phyloP scores from a whole-genome alignment of 768 basidiomycete species.

The Dacryopinax spathularia region DNA sequence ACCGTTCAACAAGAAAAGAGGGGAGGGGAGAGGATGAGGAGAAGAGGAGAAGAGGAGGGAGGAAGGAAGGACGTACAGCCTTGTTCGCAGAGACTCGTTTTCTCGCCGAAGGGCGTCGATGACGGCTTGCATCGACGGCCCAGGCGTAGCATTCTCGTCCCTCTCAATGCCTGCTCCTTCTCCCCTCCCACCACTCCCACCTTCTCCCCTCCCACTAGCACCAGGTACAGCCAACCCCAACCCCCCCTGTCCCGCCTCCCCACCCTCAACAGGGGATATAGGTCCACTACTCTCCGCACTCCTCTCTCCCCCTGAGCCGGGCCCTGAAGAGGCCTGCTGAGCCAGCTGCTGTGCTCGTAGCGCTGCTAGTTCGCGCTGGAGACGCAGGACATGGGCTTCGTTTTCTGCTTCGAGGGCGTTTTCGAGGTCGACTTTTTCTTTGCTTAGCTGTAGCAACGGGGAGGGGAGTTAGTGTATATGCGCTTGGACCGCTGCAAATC shows the following conservation, averaged over 20 bases:
- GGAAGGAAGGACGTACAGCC: slow-evolving; percentile 24
- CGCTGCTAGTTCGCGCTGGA: slow-evolving; percentile 54
- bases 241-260: slow-evolving; percentile 22
- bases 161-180: slow-evolving; percentile 9
- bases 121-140: slow-evolving; percentile 39
- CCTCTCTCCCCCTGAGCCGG: too few relatives aligned
- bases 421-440: slow-evolving; percentile 74
- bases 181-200: slow-evolving; percentile 5
- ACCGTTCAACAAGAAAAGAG: not conserved
- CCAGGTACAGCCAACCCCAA: not conserved
- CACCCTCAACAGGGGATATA: slow-evolving; percentile 18
- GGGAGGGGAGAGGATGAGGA: not conserved
- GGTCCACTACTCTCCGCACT: slow-evolving; percentile 11
- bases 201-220: not conserved
- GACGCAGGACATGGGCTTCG: slow-evolving; percentile 68
- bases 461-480: not conserved
- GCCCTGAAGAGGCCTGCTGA: slow-evolving; percentile 28
- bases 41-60: not conserved
- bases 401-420: slow-evolving; percentile 72
- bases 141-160: slow-evolving; percentile 19
- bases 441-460: slow-evolving; percentile 61
- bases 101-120: slow-evolving; percentile 63
- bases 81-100: slow-evolving; percentile 56
- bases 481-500: not conserved
- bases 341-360: slow-evolving; percentile 44